These are phyloP conservation scores for Pelargonium cotyledonis DNA, from an alignment of 441 rosid species.

Conservation along the genomic window DNA sequence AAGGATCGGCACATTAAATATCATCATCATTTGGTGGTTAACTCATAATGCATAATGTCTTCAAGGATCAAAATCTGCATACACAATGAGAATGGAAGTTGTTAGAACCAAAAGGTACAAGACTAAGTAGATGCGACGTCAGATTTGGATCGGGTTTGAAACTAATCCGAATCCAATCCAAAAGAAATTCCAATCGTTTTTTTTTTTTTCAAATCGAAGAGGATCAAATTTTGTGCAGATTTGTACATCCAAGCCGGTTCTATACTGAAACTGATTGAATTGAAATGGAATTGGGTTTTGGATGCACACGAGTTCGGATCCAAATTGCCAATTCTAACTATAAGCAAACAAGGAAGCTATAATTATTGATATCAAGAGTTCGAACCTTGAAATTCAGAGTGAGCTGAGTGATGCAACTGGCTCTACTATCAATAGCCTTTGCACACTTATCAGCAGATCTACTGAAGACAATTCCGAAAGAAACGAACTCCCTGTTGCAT, in stretches of 20 bases:
- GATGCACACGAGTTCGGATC: background rate
- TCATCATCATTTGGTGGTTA: background rate
- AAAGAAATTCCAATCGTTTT: too few relatives aligned
- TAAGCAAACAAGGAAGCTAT: too few relatives aligned
- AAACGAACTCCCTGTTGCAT: constrained; percentile 67
- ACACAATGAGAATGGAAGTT: background rate
- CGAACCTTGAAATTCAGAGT: background rate
- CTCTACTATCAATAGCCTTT: background rate
- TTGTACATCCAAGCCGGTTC: too few relatives aligned
- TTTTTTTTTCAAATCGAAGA: too few relatives aligned
- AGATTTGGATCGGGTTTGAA: too few relatives aligned
- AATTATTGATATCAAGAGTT: too few relatives aligned
- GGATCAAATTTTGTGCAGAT: too few relatives aligned
- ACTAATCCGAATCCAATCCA: too few relatives aligned
- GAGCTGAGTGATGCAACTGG: background rate
- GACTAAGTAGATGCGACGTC: too few relatives aligned
- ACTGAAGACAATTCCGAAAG: constrained; percentile 73
- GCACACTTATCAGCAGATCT: constrained; percentile 7
- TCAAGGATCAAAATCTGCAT: background rate
- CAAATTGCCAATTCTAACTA: background rate
- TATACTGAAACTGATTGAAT: too few relatives aligned
- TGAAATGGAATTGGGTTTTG: too few relatives aligned
- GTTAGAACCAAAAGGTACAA: background rate
- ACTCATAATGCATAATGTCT: background rate
- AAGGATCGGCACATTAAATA: too few relatives aligned